Evolutionary conservation across 345 rosid genomes (phyloP), one percentile per base, ranked within the genome.

Genomic region (Salix caprea): DNA sequence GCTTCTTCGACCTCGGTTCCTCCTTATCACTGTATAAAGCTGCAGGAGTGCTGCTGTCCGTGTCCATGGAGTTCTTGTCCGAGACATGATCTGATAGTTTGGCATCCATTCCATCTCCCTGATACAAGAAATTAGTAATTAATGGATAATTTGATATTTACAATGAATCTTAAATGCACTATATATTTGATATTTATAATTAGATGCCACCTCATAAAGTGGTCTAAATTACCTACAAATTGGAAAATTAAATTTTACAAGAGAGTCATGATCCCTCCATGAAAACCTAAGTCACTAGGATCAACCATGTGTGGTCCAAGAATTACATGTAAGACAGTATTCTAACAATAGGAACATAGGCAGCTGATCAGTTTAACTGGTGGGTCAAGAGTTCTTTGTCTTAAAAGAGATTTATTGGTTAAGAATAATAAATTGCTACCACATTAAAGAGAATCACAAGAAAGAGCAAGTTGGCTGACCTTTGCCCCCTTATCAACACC

Each of bases 1-100:
- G 10, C n/a, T 86, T 86, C 79, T 82, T 87, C 34, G 86, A 65
- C 76, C 80, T 79, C 7, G 42, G 9, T 66, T 85, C 88, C 23
- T 84, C 86, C 67, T 86, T 82, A 6, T 87, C 85, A 19, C 90
- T 93, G 69, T 86, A 87, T 24, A 91, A 74, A 8, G 89, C 97
- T 15, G 37, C 37, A 36, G 97, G 97, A 13, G 97, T 95, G 82
- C 96, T 93, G 36, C 97, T 93, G 14, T 90, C 96, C 56, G 97
- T 88, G 13, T 95, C 97, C 79, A 82, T 76, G 34, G 79, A 89
- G 48, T 79, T 72, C 83, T 83, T 88, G 70, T 89, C 98, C 7
- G 91, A 84, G 15, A 74, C 74, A 28, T 88, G 85, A 40, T 88
- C 91, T 2, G 90, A 86, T 37, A 77, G 14, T 67, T 88, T 89